Percentiles rank a stretch among this genome's conserved stretches.
These are phyloP conservation scores for Iodosphaeria phyllophila DNA, from an alignment of 2,329 filamentous ascomycete species.

Conservation along the genomic window DNA sequence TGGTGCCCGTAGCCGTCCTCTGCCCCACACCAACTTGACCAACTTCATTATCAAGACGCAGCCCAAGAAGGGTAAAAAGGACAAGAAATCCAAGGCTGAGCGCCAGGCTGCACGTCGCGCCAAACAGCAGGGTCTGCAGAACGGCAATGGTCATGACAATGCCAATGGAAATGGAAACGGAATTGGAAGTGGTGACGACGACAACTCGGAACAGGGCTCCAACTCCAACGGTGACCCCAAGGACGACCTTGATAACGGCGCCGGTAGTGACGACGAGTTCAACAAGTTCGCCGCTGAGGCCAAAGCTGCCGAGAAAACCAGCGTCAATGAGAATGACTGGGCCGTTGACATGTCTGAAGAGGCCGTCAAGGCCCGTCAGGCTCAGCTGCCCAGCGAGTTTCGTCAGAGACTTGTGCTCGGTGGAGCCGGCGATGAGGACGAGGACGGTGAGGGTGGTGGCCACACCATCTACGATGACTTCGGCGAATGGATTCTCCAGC, in stretches of 20 bases:
- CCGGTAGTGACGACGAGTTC: conserved; percentile 80
- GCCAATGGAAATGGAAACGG: too few species aligned
- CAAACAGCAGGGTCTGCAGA: conserved; percentile 50
- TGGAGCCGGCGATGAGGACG: conserved; percentile 58
- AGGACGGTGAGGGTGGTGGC: conserved; percentile 57
- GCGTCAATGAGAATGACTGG: conserved; percentile 82
- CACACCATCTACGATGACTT: conserved; percentile 75
- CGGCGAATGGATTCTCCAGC: conserved; percentile 73
- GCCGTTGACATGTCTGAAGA: conserved; percentile 92
- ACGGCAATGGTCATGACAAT: conserved; percentile 39
- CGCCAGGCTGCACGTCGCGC: conserved; percentile 83
- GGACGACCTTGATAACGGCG: conserved; percentile 38
- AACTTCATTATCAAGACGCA: conserved; percentile 95
- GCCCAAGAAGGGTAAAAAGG: conserved; percentile 76
- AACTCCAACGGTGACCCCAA: conserved; percentile 27
- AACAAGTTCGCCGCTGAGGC: conserved; percentile 47
- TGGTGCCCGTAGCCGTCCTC: conserved; percentile 79
- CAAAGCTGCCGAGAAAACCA: conserved; percentile 32
- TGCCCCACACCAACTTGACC: conserved; percentile 86
- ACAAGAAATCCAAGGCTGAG: conserved; percentile 84
- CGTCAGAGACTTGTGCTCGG: conserved; percentile 79
- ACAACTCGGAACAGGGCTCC: conserved; percentile 42
- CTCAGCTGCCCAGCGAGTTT: conserved; percentile 83
- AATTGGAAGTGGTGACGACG: conserved; percentile 44
- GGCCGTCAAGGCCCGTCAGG: conserved; percentile 84